Conservation (phyloP, 768 basidiomycete genomes). For the Candolleomyces aberdarensis region DNA sequence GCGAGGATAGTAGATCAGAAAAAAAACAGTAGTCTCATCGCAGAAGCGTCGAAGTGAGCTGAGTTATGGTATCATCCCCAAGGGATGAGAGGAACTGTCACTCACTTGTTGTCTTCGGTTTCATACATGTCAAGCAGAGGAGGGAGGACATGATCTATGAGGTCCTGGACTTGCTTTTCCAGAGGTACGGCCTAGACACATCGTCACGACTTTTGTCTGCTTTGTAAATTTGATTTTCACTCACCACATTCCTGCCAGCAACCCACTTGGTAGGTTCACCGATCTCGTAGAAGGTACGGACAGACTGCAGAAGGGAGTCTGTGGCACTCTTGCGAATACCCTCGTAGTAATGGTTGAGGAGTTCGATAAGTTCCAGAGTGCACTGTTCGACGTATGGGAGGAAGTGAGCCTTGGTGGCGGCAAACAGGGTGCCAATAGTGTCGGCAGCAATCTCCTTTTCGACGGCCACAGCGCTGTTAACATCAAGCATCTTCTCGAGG, state of each 20-base stretch:
- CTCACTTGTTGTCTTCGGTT: constrained; percentile 96
- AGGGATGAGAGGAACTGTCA: constrained; percentile 17
- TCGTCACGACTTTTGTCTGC: not conserved
- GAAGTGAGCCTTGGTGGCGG: constrained; percentile 78
- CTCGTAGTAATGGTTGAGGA: constrained; percentile 93
- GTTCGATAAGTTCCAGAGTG: constrained; percentile 71
- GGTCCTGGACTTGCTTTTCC: constrained; percentile 68
- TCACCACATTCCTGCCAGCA: constrained; percentile 63
- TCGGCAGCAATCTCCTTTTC: constrained; percentile 99
- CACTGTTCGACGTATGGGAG: constrained; percentile 86
- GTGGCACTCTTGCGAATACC: constrained; percentile 94
- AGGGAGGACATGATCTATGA: constrained; percentile 71
- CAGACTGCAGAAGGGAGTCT: constrained; percentile 82
- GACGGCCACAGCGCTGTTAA: constrained; percentile 94
- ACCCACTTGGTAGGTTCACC: constrained; percentile 81
- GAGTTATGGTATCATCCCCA: constrained; percentile 60
- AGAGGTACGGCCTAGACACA: constrained; percentile 37
- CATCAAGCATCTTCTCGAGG: constrained; percentile 83
- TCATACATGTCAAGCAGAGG: constrained; percentile 87
- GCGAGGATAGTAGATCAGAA: constrained; percentile 28
- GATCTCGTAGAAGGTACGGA: constrained; percentile 89
- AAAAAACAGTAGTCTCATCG: constrained; percentile 52
- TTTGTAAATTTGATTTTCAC: constrained; percentile 20
- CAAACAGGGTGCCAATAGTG: constrained; percentile 89
- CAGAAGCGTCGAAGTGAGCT: constrained; percentile 75